These are phyloP conservation scores for Carallia brachiata DNA, from an alignment of 345 rosid species.

Conservation along the genomic window DNA sequence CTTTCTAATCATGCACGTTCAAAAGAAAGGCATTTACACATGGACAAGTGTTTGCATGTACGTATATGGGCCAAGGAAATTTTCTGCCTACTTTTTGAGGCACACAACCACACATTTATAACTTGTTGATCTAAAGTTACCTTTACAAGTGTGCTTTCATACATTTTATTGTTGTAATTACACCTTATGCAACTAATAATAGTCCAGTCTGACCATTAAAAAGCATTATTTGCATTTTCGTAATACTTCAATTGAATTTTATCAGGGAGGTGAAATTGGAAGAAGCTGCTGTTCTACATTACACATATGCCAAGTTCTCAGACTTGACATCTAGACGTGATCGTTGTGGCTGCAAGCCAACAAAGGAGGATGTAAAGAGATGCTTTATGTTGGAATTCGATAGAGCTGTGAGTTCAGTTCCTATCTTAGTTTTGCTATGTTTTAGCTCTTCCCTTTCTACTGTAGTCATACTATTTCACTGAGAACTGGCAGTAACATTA, in stretches of 20 bases:
- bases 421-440: neutral
- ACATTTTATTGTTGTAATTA: neutral
- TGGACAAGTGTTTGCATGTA: too few relatives aligned
- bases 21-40: neutral
- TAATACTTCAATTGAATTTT: neutral
- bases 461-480: neutral
- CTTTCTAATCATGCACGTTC: neutral
- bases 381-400: conserved; percentile 98
- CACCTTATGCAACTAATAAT: neutral
- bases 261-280: conserved; percentile 72
- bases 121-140: conserved; percentile 3
- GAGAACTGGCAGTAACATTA: neutral
- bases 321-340: conserved; percentile 95
- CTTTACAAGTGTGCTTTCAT: neutral
- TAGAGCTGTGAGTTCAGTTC: conserved; percentile 70
- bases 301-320: conserved; percentile 79
- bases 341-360: conserved; percentile 99
- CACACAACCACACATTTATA: neutral
- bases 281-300: conserved; percentile 86
- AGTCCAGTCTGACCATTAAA: neutral
- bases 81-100: too few relatives aligned
- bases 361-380: conserved; percentile 87
- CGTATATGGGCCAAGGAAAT: too few relatives aligned
- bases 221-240: too few relatives aligned
- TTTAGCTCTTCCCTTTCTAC: neutral